Evolutionary conservation across 306 rosid species (phyloP).

Genomic region (Boehmeria nivea): DNA sequence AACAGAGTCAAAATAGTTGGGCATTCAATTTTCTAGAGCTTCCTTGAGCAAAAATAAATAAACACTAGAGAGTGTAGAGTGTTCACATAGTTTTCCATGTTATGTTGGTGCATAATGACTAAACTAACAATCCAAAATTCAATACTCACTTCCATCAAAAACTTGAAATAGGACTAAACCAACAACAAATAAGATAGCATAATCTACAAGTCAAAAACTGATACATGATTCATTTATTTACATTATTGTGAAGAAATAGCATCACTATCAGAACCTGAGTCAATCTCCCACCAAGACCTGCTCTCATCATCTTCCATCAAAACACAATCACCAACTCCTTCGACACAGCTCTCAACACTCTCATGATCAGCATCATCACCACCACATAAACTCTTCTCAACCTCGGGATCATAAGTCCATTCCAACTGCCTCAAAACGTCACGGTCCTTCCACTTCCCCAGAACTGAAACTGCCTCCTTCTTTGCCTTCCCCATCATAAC

Average conservation of each 20-base stretch:
- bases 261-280: slow-evolving; percentile 23
- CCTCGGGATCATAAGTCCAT: slow-evolving; percentile 64
- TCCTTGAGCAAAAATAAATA: too few relatives aligned
- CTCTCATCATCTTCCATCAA: slow-evolving; percentile 18
- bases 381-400: slow-evolving; percentile 27
- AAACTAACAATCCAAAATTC: too few relatives aligned
- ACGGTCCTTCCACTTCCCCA: slow-evolving; percentile 75
- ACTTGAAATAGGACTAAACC: too few relatives aligned
- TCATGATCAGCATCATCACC: slow-evolving; percentile 35
- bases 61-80: too few relatives aligned
- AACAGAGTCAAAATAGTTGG: too few relatives aligned
- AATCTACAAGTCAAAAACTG: too few relatives aligned
- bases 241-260: slow-evolving; percentile 6
- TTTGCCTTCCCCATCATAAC: slow-evolving; percentile 71
- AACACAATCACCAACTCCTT: slow-evolving; percentile 27
- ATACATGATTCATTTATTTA: slow-evolving; percentile 4
- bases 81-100: too few relatives aligned
- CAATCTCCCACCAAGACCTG: slow-evolving; percentile 68
- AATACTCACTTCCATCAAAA: too few relatives aligned
- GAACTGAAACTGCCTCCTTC: slow-evolving; percentile 57
- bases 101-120: too few relatives aligned
- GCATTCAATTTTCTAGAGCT: too few relatives aligned
- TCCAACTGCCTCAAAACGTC: slow-evolving; percentile 72
- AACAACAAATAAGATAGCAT: too few relatives aligned
- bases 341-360: slow-evolving; percentile 33